Evolutionary conservation across 2,329 filamentous ascomycete genomes (phyloP).

Genomic region (Fusarium subtropicale): DNA sequence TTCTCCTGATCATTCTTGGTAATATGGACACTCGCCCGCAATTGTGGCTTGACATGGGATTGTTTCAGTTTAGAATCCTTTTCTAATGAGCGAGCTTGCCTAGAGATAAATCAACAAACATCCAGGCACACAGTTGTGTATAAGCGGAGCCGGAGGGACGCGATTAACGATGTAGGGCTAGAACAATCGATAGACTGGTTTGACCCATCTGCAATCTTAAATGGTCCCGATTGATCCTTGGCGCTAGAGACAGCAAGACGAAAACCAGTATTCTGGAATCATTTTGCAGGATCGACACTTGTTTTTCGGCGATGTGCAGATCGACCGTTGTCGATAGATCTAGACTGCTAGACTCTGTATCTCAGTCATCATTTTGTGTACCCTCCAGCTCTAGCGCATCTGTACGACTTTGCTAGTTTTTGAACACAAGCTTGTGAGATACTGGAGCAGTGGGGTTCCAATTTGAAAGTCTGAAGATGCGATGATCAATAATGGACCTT

Average conservation of each 20-base stretch:
- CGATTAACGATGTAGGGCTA: conserved; percentile 9
- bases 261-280: not conserved
- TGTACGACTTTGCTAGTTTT: not conserved
- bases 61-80: conserved; percentile 6
- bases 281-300: not conserved
- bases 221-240: conserved; percentile 4
- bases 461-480: not conserved
- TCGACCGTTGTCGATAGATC: conserved; percentile 1
- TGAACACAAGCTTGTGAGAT: not conserved
- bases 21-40: not conserved
- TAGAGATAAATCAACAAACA: not conserved
- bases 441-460: not conserved
- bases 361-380: not conserved
- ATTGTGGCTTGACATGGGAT: conserved; percentile 11
- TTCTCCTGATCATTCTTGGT: not conserved
- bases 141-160: not conserved
- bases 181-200: conserved; percentile 13
- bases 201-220: conserved; percentile 13
- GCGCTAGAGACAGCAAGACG: conserved; percentile 3
- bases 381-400: not conserved
- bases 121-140: not conserved
- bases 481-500: not conserved
- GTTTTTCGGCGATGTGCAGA: not conserved
- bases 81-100: not conserved
- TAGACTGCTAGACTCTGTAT: conserved; percentile 2